Base-by-base conservation (phyloP, 2,329 filamentous ascomycete genomes). In the Pseudogymnoascus sp. region DNA sequence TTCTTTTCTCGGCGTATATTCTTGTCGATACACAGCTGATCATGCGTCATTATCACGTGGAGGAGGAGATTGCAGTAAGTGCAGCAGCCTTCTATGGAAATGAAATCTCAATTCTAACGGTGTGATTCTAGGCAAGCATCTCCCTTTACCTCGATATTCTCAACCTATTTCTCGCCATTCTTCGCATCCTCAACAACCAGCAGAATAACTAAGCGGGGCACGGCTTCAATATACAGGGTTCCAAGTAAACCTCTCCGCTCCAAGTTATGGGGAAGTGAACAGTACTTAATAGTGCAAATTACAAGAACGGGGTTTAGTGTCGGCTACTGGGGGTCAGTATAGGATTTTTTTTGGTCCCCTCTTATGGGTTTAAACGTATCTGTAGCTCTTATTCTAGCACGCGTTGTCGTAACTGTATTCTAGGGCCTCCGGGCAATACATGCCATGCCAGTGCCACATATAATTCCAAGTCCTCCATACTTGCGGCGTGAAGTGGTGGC, bases 1-100 rank as follows among this genome's bases (percentile, higher is more conserved):
- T 99, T 52, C 85, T 99, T 72, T 99, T 99, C 80, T 92, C 88
- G 59, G 93, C 82, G 6, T 99, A 99, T 77, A 95, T 99, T 65
- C 82, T 99, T 55, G 91, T 97, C 55, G 94, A 99, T 74, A 99
- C 94, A 0, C 94, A 99, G 81, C 79, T 99, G 69, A 86, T 99
- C 65, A 89, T 99, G 84, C 86, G 92, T 72, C 90, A 96, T 76
- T 94, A 97, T 77, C 93, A 97, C 72, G 91, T 97, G 61, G 94
- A 99, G 78, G 93, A 97, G 82, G 92, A 97, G 81, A 97, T 97
- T 73, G 92, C 92, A 6, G 58, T 60, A 60, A 38, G 58, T 60
- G 14, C 19, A 38, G 19, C 33, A 23, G 11, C 19, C 21, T 16
- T 26, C n/a, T 26, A 6, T 35, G 7, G 33, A 38, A 60, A 26